phyloP scores from a whole-genome alignment of 1,284 basidiomycete species.

The Tilletiopsis washingtonensis region DNA sequence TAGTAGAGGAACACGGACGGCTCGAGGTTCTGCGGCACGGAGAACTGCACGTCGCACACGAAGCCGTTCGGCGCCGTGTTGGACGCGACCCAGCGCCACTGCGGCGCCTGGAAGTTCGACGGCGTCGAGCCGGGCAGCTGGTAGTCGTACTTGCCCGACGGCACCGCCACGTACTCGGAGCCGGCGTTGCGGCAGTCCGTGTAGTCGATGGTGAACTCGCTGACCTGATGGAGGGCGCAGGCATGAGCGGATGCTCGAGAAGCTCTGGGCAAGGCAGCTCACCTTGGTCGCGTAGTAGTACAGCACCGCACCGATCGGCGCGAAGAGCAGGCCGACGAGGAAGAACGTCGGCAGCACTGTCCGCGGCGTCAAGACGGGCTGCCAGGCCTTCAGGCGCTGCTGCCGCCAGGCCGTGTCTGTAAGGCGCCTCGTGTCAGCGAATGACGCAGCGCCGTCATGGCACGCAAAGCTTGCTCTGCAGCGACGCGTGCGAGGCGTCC shows the following conservation, averaged over 20 bases:
- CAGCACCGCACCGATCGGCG: constrained; percentile 82
- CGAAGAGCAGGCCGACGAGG: constrained; percentile 86
- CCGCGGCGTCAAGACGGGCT: constrained; percentile 95
- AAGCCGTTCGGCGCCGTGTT: constrained; percentile 7
- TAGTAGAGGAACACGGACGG: constrained; percentile 87
- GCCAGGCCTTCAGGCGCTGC: constrained; percentile 98
- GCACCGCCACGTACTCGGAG: constrained; percentile 53
- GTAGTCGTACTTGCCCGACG: constrained; percentile 64
- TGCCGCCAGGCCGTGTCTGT: constrained; percentile 97
- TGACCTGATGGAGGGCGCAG: constrained; percentile 53
- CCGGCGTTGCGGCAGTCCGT: constrained; percentile 59
- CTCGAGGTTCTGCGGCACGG: constrained; percentile 66
- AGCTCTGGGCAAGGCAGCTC: constrained; percentile 23
- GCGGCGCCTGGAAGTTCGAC: constrained; percentile 1
- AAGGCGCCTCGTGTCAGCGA: too few species aligned
- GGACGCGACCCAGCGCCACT: constrained; percentile 2
- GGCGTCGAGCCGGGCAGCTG: constrained; percentile 37
- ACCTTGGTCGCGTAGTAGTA: constrained; percentile 53
- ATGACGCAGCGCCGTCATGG: neutral
- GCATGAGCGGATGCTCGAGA: neutral
- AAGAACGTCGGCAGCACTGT: constrained; percentile 94
- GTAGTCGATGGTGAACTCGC: constrained; percentile 91
- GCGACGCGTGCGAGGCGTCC: too few species aligned
- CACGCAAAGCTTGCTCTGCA: neutral
- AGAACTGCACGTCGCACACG: constrained; percentile 40